These are phyloP conservation scores for Raphanus sativus DNA, from an alignment of 345 rosid species.

Conservation along the genomic window DNA sequence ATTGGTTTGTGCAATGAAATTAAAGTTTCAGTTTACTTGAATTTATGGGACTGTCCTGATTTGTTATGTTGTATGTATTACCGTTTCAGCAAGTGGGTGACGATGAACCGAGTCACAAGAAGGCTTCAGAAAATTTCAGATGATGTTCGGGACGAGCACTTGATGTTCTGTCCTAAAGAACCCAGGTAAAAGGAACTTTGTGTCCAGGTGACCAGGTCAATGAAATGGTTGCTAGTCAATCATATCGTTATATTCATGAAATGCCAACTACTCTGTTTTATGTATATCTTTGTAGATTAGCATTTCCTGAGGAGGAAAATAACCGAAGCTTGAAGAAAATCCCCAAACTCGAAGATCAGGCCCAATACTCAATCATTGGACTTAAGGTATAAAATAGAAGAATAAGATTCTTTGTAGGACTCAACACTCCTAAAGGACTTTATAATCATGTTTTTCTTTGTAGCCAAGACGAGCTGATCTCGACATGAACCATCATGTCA, in stretches of 20 bases:
- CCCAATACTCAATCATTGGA: slow-evolving; percentile 61
- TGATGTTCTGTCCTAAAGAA: slow-evolving; percentile 72
- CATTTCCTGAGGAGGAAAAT: slow-evolving; percentile 75
- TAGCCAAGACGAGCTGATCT: slow-evolving; percentile 93
- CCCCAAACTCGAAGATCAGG: slow-evolving; percentile 71
- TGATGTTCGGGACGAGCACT: slow-evolving; percentile 81
- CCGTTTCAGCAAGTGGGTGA: slow-evolving; percentile 92
- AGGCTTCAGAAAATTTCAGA: slow-evolving; percentile 90
- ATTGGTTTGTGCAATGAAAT: background rate
- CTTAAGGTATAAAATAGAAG: slow-evolving; percentile 42
- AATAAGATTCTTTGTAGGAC: background rate
- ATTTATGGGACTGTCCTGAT: background rate
- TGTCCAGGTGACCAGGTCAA: background rate
- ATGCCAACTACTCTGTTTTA: background rate
- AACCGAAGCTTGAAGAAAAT: slow-evolving; percentile 76
- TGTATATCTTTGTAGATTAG: slow-evolving; percentile 48
- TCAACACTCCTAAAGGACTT: background rate
- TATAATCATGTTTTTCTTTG: slow-evolving; percentile 11
- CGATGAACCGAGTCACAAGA: slow-evolving; percentile 96
- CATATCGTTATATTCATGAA: background rate
- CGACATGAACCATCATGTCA: slow-evolving; percentile 97
- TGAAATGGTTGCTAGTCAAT: background rate
- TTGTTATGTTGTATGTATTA: background rate
- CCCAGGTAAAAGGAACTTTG: slow-evolving; percentile 48
- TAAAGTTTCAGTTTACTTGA: background rate